Conservation (phyloP, 2,329 filamentous ascomycete species). For the Cladosporium sp. region DNA sequence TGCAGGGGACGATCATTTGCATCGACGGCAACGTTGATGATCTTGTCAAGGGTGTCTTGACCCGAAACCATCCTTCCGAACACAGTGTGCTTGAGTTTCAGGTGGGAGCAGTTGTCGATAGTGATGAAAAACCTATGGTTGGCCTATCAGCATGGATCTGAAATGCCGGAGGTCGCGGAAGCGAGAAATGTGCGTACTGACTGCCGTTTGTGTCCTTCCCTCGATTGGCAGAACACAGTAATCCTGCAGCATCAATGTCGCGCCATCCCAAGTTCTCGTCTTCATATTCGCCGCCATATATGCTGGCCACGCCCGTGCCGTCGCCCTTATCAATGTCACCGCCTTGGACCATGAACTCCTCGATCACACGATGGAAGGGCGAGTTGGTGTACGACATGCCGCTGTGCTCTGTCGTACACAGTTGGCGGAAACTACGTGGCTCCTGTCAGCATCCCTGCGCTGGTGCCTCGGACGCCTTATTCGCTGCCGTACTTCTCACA, state of each 20-base stretch:
- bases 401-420: slow-evolving; percentile 44
- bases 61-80: slow-evolving; percentile 42
- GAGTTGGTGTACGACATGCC: slow-evolving; percentile 40
- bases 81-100: slow-evolving; percentile 45
- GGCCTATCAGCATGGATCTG: neutral
- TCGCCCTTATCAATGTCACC: slow-evolving; percentile 45
- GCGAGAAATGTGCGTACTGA: slow-evolving; percentile 19
- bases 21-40: slow-evolving; percentile 41
- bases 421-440: slow-evolving; percentile 43
- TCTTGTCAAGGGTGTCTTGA: slow-evolving; percentile 37
- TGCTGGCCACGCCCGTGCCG: slow-evolving; percentile 43
- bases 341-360: slow-evolving; percentile 48
- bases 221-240: slow-evolving; percentile 45
- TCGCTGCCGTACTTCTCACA: slow-evolving; percentile 45
- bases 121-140: slow-evolving; percentile 44
- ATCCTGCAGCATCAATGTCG: slow-evolving; percentile 41
- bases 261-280: slow-evolving; percentile 46
- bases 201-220: slow-evolving; percentile 42
- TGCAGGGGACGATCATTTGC: slow-evolving; percentile 39
- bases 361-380: slow-evolving; percentile 45
- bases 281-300: slow-evolving; percentile 43
- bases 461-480: neutral
- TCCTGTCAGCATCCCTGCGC: slow-evolving; percentile 20
- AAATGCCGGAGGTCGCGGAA: slow-evolving; percentile 1
- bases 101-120: slow-evolving; percentile 40